phyloP scores from a whole-genome alignment of 371 early-diverging fungal species.

The Mucor indicus region DNA sequence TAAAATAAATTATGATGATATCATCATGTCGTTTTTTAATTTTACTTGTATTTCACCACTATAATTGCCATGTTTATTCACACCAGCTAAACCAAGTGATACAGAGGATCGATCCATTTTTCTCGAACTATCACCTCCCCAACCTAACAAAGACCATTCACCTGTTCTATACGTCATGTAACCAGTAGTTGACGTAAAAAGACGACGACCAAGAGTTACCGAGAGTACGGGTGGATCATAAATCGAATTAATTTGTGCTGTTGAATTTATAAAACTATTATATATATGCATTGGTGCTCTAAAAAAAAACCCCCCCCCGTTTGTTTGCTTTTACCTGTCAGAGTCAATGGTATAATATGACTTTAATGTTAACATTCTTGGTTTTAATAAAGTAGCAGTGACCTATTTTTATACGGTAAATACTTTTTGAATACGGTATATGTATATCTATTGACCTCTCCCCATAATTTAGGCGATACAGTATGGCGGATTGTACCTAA shows the following conservation, averaged over 20 bases:
- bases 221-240: slow-evolving; percentile 64
- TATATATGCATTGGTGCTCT: no score
- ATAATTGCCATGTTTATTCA: slow-evolving; percentile 47
- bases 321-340: slow-evolving; percentile 45
- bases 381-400: slow-evolving; percentile 57
- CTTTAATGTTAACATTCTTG: slow-evolving; percentile 60
- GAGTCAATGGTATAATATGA: slow-evolving; percentile 64
- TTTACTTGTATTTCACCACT: slow-evolving; percentile 59
- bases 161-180: slow-evolving; percentile 79
- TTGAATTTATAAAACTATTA: slow-evolving; percentile 63
- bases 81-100: slow-evolving; percentile 58
- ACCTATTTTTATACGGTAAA: no score
- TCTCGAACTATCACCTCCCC: slow-evolving; percentile 54
- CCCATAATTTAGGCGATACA: slow-evolving; percentile 66
- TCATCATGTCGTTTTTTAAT: neutral
- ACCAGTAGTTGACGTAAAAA: slow-evolving; percentile 63
- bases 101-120: slow-evolving; percentile 58
- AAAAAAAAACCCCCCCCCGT: neutral
- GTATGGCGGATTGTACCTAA: slow-evolving; percentile 73
- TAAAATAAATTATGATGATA: neutral
- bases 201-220: slow-evolving; percentile 64
- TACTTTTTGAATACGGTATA: neutral
- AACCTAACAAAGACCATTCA: slow-evolving; percentile 64
- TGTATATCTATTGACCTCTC: slow-evolving; percentile 48
- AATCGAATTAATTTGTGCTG: slow-evolving; percentile 49